Conservation (phyloP, 441 rosid genomes). For the Bruguiera hainesii region DNA sequence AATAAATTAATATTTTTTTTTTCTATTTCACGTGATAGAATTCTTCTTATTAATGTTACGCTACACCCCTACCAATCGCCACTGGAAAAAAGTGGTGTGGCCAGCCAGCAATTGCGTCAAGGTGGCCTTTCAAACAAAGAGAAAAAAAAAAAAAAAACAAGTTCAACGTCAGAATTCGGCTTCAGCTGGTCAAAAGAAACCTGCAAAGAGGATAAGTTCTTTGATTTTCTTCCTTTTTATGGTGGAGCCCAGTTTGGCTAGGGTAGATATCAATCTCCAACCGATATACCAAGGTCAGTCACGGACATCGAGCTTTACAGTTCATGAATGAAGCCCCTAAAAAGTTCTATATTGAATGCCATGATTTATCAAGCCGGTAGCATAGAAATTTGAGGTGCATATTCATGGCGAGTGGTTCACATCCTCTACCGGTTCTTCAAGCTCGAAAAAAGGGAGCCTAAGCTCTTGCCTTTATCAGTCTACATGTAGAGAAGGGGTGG, state of each 20-base stretch:
- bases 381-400: too few relatives aligned
- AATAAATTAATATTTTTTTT: too few relatives aligned
- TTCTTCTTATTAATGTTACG: too few relatives aligned
- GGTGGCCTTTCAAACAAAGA: conserved; percentile 23
- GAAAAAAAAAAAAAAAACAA: conserved; percentile 18
- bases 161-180: conserved; percentile 26
- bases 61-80: conserved; percentile 16
- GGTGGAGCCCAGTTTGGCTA: conserved; percentile 39
- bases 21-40: too few relatives aligned
- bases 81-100: conserved; percentile 25
- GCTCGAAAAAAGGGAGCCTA: too few relatives aligned
- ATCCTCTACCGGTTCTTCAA: too few relatives aligned
- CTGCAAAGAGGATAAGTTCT: conserved; percentile 24
- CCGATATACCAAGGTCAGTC: neutral
- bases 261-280: conserved; percentile 16
- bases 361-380: too few relatives aligned
- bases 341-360: too few relatives aligned
- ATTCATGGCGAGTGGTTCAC: too few relatives aligned
- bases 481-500: too few relatives aligned
- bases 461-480: too few relatives aligned
- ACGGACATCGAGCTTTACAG: neutral
- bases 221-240: conserved; percentile 12
- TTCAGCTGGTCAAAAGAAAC: conserved; percentile 40
- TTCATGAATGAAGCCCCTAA: conserved; percentile 14
- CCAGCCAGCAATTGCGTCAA: conserved; percentile 25